A percentile compares a stretch with the other conserved stretches of the same genome.
phyloP scores from a whole-genome alignment of 2,329 filamentous ascomycete genomes.

The Rachicladosporium sp. region DNA sequence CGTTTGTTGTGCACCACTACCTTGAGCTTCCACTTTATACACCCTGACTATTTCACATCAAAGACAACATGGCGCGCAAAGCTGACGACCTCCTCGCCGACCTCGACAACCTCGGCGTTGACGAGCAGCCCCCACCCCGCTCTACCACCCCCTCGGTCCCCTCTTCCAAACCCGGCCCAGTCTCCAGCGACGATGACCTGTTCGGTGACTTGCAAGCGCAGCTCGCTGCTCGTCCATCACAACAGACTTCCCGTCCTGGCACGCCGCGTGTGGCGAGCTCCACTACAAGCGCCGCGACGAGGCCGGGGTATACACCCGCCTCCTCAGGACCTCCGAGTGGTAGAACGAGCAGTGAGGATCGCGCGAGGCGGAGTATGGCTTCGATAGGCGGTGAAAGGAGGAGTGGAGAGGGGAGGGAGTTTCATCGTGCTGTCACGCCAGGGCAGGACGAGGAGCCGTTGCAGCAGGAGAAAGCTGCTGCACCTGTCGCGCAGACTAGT shows the following conservation, averaged over 20 bases:
- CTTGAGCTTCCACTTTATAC: too few species aligned
- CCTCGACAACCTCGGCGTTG: slow-evolving; percentile 32
- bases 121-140: slow-evolving; percentile 31
- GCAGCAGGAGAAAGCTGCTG: not conserved
- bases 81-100: slow-evolving; percentile 31
- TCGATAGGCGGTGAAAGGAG: slow-evolving; percentile 41
- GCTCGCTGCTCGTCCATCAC: slow-evolving; percentile 47
- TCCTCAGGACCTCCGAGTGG: slow-evolving; percentile 36
- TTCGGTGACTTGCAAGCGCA: slow-evolving; percentile 80
- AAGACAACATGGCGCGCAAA: slow-evolving; percentile 11
- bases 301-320: slow-evolving; percentile 38
- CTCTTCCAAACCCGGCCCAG: slow-evolving; percentile 28
- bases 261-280: slow-evolving; percentile 58
- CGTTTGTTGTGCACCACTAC: too few species aligned
- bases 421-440: slow-evolving; percentile 60
- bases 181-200: slow-evolving; percentile 33
- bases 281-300: slow-evolving; percentile 13
- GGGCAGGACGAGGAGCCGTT: slow-evolving; percentile 33
- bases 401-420: slow-evolving; percentile 66
- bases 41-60: not conserved
- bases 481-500: slow-evolving; percentile 15
- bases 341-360: slow-evolving; percentile 53
- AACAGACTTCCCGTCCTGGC: slow-evolving; percentile 58
- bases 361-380: slow-evolving; percentile 20
- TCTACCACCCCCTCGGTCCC: slow-evolving; percentile 29